These are phyloP conservation scores for Metschnikowia vanudenii DNA, from an alignment of 805 yeast genomes.

Conservation along the genomic window DNA sequence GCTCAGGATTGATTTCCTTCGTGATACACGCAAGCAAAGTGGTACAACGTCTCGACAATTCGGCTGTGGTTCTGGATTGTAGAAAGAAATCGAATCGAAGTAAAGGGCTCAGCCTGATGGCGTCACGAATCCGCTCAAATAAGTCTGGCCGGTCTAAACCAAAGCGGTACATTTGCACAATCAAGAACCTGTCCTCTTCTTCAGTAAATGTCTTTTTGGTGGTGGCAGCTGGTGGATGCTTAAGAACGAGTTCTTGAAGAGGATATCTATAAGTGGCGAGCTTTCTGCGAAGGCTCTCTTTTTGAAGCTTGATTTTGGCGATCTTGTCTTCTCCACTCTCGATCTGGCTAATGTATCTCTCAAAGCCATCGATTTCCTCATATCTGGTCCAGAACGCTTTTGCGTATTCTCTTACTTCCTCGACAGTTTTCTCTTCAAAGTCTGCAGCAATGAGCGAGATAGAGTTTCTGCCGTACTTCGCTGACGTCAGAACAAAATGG, in stretches of 20 bases:
- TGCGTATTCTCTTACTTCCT: constrained; percentile 60
- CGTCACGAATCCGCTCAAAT: constrained; percentile 74
- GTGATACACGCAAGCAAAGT: constrained; percentile 74
- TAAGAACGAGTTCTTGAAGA: constrained; percentile 69
- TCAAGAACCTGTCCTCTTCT: constrained; percentile 86
- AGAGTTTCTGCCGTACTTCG: constrained; percentile 60
- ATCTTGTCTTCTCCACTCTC: constrained; percentile 70
- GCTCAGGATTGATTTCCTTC: constrained; percentile 48
- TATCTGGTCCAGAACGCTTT: constrained; percentile 63
- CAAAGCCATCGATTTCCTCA: constrained; percentile 63
- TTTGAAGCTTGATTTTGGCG: constrained; percentile 61
- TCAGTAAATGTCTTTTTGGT: constrained; percentile 69
- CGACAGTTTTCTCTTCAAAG: constrained; percentile 55
- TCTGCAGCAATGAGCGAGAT: constrained; percentile 47
- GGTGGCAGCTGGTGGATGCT: constrained; percentile 67
- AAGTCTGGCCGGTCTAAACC: constrained; percentile 81
- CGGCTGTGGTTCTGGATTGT: constrained; percentile 73
- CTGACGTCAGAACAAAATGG: constrained; percentile 65
- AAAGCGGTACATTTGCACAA: constrained; percentile 73
- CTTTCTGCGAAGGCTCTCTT: constrained; percentile 75
- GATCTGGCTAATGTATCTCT: constrained; percentile 65
- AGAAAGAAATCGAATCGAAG: constrained; percentile 88
- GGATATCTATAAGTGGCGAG: constrained; percentile 72
- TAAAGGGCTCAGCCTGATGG: constrained; percentile 68
- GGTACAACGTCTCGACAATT: constrained; percentile 76